These are phyloP conservation scores for Laetiporus sulphureus DNA, from an alignment of 1,284 basidiomycete species.

Conservation along the genomic window DNA sequence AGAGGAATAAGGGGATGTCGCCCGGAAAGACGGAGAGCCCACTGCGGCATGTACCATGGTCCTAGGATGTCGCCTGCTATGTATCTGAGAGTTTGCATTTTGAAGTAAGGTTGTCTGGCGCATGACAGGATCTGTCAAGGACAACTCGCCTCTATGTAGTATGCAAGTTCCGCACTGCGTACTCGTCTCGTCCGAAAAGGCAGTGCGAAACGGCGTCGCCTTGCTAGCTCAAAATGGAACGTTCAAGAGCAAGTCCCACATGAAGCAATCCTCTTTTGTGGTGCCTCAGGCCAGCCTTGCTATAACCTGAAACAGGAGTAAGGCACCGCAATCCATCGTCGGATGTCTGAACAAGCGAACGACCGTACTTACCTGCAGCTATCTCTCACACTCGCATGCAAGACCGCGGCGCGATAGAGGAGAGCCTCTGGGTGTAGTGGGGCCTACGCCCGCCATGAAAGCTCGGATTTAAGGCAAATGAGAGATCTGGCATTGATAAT, in stretches of 20 bases:
- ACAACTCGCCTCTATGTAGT: neutral
- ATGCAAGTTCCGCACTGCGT: neutral
- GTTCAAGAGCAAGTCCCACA: slow-evolving; percentile 7
- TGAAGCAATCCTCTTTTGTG: neutral
- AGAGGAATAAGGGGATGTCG: slow-evolving; percentile 16
- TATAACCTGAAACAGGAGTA: slow-evolving; percentile 7
- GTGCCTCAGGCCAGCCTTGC: neutral
- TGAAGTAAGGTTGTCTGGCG: slow-evolving; percentile 18
- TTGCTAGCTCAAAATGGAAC: slow-evolving; percentile 15
- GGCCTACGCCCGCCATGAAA: slow-evolving; percentile 6
- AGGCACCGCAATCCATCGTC: neutral
- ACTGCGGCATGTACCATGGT: slow-evolving; percentile 17
- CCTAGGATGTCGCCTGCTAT: slow-evolving; percentile 13
- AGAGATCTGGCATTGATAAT: slow-evolving; percentile 33
- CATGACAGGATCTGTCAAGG: slow-evolving; percentile 13
- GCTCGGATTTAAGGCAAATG: slow-evolving; percentile 22
- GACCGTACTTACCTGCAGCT: neutral
- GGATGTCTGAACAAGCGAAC: neutral
- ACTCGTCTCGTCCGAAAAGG: slow-evolving; percentile 12
- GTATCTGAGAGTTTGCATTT: slow-evolving; percentile 9
- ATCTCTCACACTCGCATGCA: neutral
- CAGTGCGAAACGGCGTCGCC: slow-evolving; percentile 9
- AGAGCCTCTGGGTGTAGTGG: neutral
- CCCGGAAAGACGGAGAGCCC: slow-evolving; percentile 16
- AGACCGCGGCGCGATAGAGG: neutral